These are phyloP conservation scores for Russula sp. DNA, from an alignment of 768 basidiomycete genomes.

Conservation along the genomic window DNA sequence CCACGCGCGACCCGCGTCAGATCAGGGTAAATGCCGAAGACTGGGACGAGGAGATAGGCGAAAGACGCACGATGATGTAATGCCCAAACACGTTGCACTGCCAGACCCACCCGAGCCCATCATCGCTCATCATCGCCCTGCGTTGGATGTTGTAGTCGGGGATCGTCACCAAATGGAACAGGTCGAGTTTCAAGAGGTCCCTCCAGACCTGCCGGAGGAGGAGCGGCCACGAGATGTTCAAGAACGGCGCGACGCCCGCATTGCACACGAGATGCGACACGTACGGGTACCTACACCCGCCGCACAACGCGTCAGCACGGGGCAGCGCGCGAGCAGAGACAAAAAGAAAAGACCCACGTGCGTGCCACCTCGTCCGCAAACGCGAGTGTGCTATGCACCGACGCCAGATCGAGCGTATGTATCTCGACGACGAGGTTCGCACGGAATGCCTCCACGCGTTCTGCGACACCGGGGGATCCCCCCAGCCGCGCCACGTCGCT, in stretches of 20 bases:
- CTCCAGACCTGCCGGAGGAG: conserved; percentile 44
- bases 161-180: conserved; percentile 43
- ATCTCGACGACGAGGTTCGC: conserved; percentile 55
- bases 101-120: conserved; percentile 78
- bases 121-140: conserved; percentile 51
- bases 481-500: conserved; percentile 40
- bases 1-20: background rate
- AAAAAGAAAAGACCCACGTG: conserved; percentile 41
- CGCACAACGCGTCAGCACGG: background rate
- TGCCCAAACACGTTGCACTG: conserved; percentile 82
- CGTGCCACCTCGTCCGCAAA: conserved; percentile 51
- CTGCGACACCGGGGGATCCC: conserved; percentile 37
- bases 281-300: conserved; percentile 57
- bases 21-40: background rate
- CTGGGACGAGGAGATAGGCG: background rate
- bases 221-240: conserved; percentile 44
- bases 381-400: conserved; percentile 50
- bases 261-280: conserved; percentile 78
- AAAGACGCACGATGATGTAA: conserved; percentile 58
- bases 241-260: conserved; percentile 64
- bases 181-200: conserved; percentile 25
- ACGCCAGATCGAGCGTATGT: conserved; percentile 58
- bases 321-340: background rate
- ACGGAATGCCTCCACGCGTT: conserved; percentile 52
- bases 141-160: conserved; percentile 56